These are phyloP conservation scores for Microcyclosporella mali DNA, from an alignment of 2,329 filamentous ascomycete genomes.

Conservation along the genomic window DNA sequence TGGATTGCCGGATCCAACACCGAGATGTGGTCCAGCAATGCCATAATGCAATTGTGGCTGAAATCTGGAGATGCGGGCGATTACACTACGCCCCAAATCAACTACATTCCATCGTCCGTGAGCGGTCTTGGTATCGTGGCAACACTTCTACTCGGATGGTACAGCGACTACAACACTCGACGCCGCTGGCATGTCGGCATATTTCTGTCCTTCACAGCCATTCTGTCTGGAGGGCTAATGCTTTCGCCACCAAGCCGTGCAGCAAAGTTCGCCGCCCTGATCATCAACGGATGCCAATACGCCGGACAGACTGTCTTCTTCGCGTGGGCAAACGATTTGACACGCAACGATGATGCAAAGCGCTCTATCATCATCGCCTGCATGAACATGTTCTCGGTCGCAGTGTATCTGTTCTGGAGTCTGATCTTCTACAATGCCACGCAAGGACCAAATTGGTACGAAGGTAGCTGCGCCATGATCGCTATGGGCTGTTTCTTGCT, in stretches of 20 bases:
- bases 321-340: slow-evolving; percentile 25
- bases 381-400: slow-evolving; percentile 26
- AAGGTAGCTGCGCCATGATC: slow-evolving; percentile 25
- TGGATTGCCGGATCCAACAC: slow-evolving; percentile 27
- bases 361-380: slow-evolving; percentile 20
- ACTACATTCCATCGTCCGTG: slow-evolving; percentile 24
- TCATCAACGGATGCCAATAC: slow-evolving; percentile 24
- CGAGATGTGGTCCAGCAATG: slow-evolving; percentile 25
- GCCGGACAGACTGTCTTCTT: slow-evolving; percentile 24
- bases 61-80: slow-evolving; percentile 14
- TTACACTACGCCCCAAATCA: slow-evolving; percentile 20
- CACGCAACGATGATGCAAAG: slow-evolving; percentile 22
- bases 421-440: slow-evolving; percentile 25
- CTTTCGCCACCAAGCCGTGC: slow-evolving; percentile 17
- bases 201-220: slow-evolving; percentile 23
- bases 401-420: slow-evolving; percentile 25
- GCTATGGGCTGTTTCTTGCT: slow-evolving; percentile 23
- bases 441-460: slow-evolving; percentile 24
- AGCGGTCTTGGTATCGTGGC: slow-evolving; percentile 23
- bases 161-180: slow-evolving; percentile 21
- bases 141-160: slow-evolving; percentile 24
- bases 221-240: slow-evolving; percentile 22
- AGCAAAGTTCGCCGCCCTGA: slow-evolving; percentile 22
- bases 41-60: slow-evolving; percentile 24
- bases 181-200: slow-evolving; percentile 24